These are phyloP conservation scores for Tetrapisispora arboricola DNA, from an alignment of 805 yeast genomes.

Conservation along the genomic window DNA sequence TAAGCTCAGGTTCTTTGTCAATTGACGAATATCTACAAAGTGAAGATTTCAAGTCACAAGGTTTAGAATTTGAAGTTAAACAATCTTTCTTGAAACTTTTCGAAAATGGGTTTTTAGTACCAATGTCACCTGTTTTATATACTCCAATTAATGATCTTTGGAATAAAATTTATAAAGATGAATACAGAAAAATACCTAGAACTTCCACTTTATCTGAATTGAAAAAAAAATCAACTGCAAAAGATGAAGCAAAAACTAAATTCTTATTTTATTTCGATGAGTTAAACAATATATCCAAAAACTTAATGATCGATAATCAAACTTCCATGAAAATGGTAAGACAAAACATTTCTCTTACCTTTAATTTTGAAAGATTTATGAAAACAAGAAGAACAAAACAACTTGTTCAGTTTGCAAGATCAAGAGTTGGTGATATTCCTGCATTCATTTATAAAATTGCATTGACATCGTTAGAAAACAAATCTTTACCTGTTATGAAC, in stretches of 20 bases:
- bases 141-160: slow-evolving; percentile 32
- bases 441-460: slow-evolving; percentile 53
- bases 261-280: slow-evolving; percentile 30
- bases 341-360: slow-evolving; percentile 41
- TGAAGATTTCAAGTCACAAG: slow-evolving; percentile 21
- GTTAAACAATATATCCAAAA: slow-evolving; percentile 20
- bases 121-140: slow-evolving; percentile 33
- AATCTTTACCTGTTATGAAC: slow-evolving; percentile 35
- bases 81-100: slow-evolving; percentile 36
- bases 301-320: slow-evolving; percentile 23
- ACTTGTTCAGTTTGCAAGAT: slow-evolving; percentile 50
- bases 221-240: slow-evolving; percentile 51
- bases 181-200: slow-evolving; percentile 32
- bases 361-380: slow-evolving; percentile 58
- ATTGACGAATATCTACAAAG: slow-evolving; percentile 38
- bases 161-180: slow-evolving; percentile 33
- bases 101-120: slow-evolving; percentile 41
- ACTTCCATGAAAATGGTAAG: slow-evolving; percentile 37
- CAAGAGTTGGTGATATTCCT: slow-evolving; percentile 60
- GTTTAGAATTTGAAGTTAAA: slow-evolving; percentile 19
- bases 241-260: slow-evolving; percentile 35
- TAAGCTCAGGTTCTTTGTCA: slow-evolving; percentile 59
- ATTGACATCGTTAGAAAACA: slow-evolving; percentile 48
- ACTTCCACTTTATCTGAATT: slow-evolving; percentile 40
- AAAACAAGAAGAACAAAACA: slow-evolving; percentile 57